phyloP scores from a whole-genome alignment of 352 stramenopile species.

The Globisporangium iwayamae region DNA sequence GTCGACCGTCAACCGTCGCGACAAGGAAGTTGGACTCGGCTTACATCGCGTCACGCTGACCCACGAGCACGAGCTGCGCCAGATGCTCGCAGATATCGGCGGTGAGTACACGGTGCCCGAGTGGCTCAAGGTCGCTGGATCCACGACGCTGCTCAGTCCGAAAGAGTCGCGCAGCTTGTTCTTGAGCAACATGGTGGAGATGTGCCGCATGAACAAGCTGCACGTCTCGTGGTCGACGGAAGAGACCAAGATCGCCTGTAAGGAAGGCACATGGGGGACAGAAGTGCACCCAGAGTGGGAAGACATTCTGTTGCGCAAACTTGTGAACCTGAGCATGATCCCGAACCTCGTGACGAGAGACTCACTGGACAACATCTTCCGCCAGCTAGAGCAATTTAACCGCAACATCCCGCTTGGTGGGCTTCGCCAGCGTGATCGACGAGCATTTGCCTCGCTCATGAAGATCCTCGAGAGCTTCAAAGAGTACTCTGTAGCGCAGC shows the following conservation, averaged over 20 bases:
- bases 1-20: constrained; percentile 51
- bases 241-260: constrained; percentile 82
- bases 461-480: constrained; percentile 85
- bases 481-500: constrained; percentile 76
- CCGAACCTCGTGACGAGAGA: constrained; percentile 80
- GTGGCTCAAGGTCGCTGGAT: constrained; percentile 73
- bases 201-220: constrained; percentile 87
- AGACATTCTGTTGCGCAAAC: constrained; percentile 79
- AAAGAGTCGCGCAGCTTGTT: constrained; percentile 80
- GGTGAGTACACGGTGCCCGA: constrained; percentile 50
- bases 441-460: constrained; percentile 77
- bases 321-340: constrained; percentile 75
- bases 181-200: constrained; percentile 84
- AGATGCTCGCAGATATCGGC: constrained; percentile 68
- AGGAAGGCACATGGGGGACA: constrained; percentile 81
- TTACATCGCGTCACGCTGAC: constrained; percentile 41
- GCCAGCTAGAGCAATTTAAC: constrained; percentile 85
- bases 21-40: constrained; percentile 79
- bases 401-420: constrained; percentile 78
- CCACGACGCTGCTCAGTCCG: constrained; percentile 68
- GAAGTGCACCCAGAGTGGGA: constrained; percentile 82
- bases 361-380: constrained; percentile 68
- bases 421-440: constrained; percentile 64
- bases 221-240: constrained; percentile 86
- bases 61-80: constrained; percentile 68